These are phyloP conservation scores for Clavispora carvajalis DNA, from an alignment of 805 yeast species.

Conservation along the genomic window DNA sequence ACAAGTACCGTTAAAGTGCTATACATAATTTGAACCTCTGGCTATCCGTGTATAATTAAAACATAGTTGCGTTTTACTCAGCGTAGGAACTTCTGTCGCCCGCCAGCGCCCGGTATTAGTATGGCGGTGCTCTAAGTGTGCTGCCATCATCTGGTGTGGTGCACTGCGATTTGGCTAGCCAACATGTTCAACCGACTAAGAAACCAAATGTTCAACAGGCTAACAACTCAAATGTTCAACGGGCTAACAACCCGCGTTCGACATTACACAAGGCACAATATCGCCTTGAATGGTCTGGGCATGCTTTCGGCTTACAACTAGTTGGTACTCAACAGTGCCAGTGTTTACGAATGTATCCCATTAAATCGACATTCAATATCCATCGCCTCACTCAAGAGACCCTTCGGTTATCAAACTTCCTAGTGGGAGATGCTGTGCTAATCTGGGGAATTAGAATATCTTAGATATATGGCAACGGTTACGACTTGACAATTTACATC, in stretches of 20 bases:
- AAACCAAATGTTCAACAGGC: too few species aligned
- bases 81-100: background rate
- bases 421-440: constrained; percentile 39
- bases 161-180: too few species aligned
- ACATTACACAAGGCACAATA: too few species aligned
- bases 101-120: too few species aligned
- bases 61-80: constrained; percentile 1
- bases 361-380: constrained; percentile 56
- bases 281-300: too few species aligned
- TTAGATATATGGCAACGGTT: constrained; percentile 55
- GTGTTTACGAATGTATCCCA: constrained; percentile 31
- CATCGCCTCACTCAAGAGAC: constrained; percentile 50
- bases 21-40: background rate
- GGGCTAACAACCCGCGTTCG: too few species aligned
- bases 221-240: too few species aligned
- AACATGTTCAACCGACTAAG: too few species aligned
- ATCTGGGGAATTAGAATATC: constrained; percentile 47
- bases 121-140: too few species aligned
- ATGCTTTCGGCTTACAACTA: too few species aligned
- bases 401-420: constrained; percentile 56
- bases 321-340: too few species aligned
- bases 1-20: constrained; percentile 84
- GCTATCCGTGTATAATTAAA: constrained; percentile 9
- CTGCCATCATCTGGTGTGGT: background rate
- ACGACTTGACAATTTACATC: constrained; percentile 55